Percentiles rank a stretch among this genome's conserved stretches.
phyloP scores from a whole-genome alignment of 768 basidiomycete genomes.

The Clavaria fumosa region DNA sequence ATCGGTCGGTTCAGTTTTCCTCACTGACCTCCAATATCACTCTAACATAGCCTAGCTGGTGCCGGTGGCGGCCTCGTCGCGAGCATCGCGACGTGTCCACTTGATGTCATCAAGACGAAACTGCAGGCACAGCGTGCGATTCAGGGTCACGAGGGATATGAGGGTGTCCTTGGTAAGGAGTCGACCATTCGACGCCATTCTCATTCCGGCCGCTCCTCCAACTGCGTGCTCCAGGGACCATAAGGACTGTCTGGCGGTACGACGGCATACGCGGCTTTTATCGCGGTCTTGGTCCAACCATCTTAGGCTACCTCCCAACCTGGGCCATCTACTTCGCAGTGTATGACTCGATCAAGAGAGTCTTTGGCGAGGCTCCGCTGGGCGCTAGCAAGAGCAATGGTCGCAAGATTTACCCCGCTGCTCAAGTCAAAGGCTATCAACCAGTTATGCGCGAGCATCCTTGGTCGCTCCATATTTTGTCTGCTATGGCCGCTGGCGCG shows the following conservation, averaged over 20 bases:
- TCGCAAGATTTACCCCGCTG: constrained; percentile 60
- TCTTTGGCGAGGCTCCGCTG: constrained; percentile 54
- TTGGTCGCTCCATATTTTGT: constrained; percentile 79
- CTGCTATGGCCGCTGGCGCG: constrained; percentile 93
- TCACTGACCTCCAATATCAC: neutral
- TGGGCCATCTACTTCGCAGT: constrained; percentile 99
- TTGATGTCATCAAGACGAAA: constrained; percentile 96
- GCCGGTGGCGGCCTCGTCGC: constrained; percentile 91
- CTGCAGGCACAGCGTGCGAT: constrained; percentile 82
- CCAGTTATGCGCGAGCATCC: constrained; percentile 68
- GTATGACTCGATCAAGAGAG: constrained; percentile 87
- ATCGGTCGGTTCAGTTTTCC: constrained; percentile 38
- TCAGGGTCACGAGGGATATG: constrained; percentile 55
- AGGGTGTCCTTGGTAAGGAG: constrained; percentile 56
- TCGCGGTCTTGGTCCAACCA: constrained; percentile 92
- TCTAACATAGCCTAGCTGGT: constrained; percentile 41
- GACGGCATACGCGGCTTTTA: constrained; percentile 85
- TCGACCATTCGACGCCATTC: neutral
- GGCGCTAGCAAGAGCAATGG: constrained; percentile 17
- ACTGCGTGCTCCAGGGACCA: constrained; percentile 33
- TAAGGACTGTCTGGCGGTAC: constrained; percentile 37
- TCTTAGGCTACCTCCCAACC: constrained; percentile 92
- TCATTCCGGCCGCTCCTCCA: constrained; percentile 2
- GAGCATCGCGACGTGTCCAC: constrained; percentile 87
- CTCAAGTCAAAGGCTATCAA: constrained; percentile 77